phyloP scores from a whole-genome alignment of 2,329 filamentous ascomycete species.

The Beauveria medogensis region DNA sequence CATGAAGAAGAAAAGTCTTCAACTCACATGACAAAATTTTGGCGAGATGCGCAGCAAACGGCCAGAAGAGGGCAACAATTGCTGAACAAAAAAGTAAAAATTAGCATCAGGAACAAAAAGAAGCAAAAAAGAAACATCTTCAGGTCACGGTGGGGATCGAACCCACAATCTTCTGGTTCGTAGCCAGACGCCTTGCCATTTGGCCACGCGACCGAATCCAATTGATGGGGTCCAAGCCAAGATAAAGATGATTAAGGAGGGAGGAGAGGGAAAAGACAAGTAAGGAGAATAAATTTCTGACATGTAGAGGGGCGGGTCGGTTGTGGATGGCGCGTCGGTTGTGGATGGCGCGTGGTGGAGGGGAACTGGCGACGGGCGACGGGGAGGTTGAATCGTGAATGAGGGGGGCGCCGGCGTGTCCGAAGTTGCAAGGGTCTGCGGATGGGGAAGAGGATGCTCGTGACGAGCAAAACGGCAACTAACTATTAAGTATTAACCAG shows the following conservation, averaged over 20 bases:
- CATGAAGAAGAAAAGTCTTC: too few relatives aligned
- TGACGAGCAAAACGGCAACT: too few relatives aligned
- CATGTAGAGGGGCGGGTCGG: not conserved
- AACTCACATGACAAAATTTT: too few relatives aligned
- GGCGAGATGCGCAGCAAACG: too few relatives aligned
- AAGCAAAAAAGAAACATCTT: conserved; percentile 2
- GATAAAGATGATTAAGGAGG: not conserved
- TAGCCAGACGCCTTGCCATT: conserved; percentile 12
- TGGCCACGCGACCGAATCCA: conserved; percentile 10
- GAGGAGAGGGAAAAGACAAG: not conserved
- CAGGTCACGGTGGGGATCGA: conserved; percentile 12
- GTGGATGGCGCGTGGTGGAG: not conserved
- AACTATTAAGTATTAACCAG: too few relatives aligned
- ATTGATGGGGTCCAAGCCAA: not conserved
- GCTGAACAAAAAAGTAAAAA: not conserved
- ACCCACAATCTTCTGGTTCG: conserved; percentile 13
- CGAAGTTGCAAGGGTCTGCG: too few relatives aligned
- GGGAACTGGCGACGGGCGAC: too few relatives aligned
- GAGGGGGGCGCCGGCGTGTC: too few relatives aligned
- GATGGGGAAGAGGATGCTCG: too few relatives aligned
- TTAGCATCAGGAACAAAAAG: not conserved
- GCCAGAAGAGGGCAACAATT: too few relatives aligned
- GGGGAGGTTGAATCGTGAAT: too few relatives aligned
- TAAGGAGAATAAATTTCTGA: not conserved
- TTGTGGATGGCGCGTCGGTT: too few relatives aligned